Base-by-base conservation (phyloP, 768 basidiomycete species). In the Dioszegia hungarica region DNA sequence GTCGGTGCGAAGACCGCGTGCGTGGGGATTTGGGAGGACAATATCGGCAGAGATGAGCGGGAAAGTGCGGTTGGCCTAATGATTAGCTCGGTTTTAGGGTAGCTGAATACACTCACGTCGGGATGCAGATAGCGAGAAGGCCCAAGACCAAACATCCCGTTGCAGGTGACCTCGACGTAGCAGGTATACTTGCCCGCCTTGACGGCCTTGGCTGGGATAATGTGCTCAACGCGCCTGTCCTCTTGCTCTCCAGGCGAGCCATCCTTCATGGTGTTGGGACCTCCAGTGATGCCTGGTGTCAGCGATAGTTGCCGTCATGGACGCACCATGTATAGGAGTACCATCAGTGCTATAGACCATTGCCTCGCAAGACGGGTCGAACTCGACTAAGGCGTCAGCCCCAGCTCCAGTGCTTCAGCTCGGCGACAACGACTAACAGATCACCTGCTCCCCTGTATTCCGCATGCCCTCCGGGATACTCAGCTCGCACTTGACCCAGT, bases 121-220 rank as follows among this genome's bases (percentile, higher is more conserved):
- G 90, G 90, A 37, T 89, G 87, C 1, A 82, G 34, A 38, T 60
- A 55, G 22, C 54, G 81, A 39, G 91, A 89, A 0, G 81, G 86
- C 66, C 89, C 68, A 45, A 90, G 84, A 41, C 93, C 93, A 66
- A 95, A 94, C 89, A 95, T 92, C 49, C 88, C 91, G 59, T 95
- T 95, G 25, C 45, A 44, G 17, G 61, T 61, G 15, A 51, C 39
- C 31, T 66, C 63, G 53, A 64, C 41, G 48, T 59, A 60, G 22
- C 62, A 53, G 19, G 54, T 62, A 64, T 79, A 72, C 12, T 66
- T 76, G 10, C 86, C 86, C 20, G 77, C 74, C 60, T 81, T 80
- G 55, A 86, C 78, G 22, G 81, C 85, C 24, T 82, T 80, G 37
- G 73, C 76, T 0, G 89, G 86, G 44, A 98, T 85, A 71, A 97